Conservation (phyloP, 345 rosid genomes). For the Chamaenerion angustifolium region DNA sequence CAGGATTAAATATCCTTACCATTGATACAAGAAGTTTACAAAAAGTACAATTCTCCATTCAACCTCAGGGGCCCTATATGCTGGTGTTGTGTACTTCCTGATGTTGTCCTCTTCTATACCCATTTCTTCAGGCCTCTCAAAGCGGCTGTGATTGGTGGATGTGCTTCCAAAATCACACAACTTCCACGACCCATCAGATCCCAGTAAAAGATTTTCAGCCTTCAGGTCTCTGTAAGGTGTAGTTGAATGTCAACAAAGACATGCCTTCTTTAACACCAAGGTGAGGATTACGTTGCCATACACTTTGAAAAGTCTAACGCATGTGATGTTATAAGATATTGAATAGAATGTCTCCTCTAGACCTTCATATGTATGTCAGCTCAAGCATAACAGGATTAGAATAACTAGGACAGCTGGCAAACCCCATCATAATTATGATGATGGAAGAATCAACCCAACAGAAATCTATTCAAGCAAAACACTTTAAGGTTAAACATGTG, state of each 20-base stretch:
- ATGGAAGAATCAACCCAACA: too few relatives aligned
- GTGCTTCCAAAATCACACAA: constrained; percentile 94
- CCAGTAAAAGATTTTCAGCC: constrained; percentile 80
- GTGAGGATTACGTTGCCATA: not conserved
- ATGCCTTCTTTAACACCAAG: not conserved
- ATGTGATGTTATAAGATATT: too few relatives aligned
- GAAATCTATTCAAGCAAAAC: too few relatives aligned
- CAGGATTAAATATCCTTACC: constrained; percentile 12
- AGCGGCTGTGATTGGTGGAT: constrained; percentile 80
- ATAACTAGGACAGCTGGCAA: too few relatives aligned
- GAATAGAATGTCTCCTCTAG: too few relatives aligned
- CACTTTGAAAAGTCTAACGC: not conserved
- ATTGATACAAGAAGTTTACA: constrained; percentile 11
- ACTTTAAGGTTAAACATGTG: too few relatives aligned
- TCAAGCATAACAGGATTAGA: too few relatives aligned
- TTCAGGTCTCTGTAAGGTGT: constrained; percentile 68
- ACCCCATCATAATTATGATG: too few relatives aligned
- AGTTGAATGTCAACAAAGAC: not conserved
- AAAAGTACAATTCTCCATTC: constrained; percentile 11
- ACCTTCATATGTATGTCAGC: too few relatives aligned
- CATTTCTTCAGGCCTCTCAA: constrained; percentile 96
- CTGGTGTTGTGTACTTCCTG: constrained; percentile 87
- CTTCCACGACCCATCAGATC: constrained; percentile 75
- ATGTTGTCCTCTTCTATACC: constrained; percentile 98
- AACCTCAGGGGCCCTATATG: constrained; percentile 99